Conservation (phyloP, 305 asterid genomes). For the Andrographis paniculata region DNA sequence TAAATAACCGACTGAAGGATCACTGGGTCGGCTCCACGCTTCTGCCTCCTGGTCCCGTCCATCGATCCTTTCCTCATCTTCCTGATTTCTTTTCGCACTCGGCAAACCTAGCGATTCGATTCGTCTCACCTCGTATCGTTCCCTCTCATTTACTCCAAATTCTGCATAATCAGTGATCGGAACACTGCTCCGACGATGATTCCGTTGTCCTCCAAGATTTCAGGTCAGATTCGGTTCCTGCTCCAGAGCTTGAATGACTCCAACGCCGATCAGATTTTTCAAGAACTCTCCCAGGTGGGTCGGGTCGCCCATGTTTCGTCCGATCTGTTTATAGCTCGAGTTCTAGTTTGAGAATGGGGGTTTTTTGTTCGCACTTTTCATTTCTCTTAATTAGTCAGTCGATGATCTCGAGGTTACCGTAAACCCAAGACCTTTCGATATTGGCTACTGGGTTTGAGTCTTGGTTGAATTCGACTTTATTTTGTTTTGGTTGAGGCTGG, state of each 20-base stretch:
- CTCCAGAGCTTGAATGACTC: slow-evolving; percentile 66
- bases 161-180: slow-evolving; percentile 10
- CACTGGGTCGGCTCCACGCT: too few species aligned
- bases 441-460: slow-evolving; percentile 8
- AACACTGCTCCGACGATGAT: slow-evolving; percentile 34
- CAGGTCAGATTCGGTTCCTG: slow-evolving; percentile 67
- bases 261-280: slow-evolving; percentile 61
- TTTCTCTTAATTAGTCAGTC: neutral
- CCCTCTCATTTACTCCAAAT: too few species aligned
- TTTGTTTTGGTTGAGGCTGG: too few species aligned
- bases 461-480: neutral
- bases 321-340: neutral
- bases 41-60: too few species aligned
- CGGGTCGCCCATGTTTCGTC: neutral
- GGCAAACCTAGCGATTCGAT: neutral
- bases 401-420: slow-evolving; percentile 17
- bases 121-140: too few species aligned
- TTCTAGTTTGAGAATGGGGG: too few species aligned
- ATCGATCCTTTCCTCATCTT: slow-evolving; percentile 11
- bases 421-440: slow-evolving; percentile 11
- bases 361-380: neutral
- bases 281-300: slow-evolving; percentile 64
- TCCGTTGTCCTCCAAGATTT: slow-evolving; percentile 45
- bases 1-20: too few species aligned
- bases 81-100: neutral